Evolutionary conservation across 1,284 basidiomycete genomes (phyloP).

Genomic region (Mycena sp.): DNA sequence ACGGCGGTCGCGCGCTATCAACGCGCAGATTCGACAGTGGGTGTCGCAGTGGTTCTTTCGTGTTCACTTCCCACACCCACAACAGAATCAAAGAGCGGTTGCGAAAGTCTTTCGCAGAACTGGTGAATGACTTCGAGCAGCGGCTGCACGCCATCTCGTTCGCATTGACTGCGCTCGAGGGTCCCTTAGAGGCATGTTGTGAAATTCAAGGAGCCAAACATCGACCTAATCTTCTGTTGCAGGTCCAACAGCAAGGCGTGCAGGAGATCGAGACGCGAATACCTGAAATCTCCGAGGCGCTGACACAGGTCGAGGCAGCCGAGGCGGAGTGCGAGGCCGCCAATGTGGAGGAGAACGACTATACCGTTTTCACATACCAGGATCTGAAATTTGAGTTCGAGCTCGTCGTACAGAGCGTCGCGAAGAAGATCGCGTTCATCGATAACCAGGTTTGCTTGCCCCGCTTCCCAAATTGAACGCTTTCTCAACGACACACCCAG

Average conservation of each 20-base stretch:
- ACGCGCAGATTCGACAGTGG: constrained; percentile 91
- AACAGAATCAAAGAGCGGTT: constrained; percentile 89
- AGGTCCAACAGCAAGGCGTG: constrained; percentile 66
- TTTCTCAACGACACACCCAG: constrained; percentile 46
- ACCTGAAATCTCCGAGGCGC: constrained; percentile 64
- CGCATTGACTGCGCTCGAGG: constrained; percentile 81
- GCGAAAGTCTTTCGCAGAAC: constrained; percentile 83
- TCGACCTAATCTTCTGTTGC: background rate
- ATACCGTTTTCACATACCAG: constrained; percentile 91
- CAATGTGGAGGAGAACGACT: constrained; percentile 97
- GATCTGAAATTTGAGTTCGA: constrained; percentile 93
- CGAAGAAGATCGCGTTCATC: constrained; percentile 93
- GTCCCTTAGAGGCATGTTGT: constrained; percentile 75
- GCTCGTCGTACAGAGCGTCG: constrained; percentile 82
- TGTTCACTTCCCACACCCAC: constrained; percentile 1
- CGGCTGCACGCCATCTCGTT: constrained; percentile 77
- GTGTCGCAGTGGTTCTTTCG: constrained; percentile 6
- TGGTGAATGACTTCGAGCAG: constrained; percentile 88
- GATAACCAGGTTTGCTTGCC: constrained; percentile 84
- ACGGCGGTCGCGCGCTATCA: constrained; percentile 83
- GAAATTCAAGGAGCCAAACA: constrained; percentile 24
- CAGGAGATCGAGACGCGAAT: constrained; percentile 69
- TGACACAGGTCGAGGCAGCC: constrained; percentile 64
- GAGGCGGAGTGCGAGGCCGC: constrained; percentile 88
- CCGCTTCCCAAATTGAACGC: constrained; percentile 4